These are phyloP conservation scores for Cordyceps cicadae DNA, from an alignment of 2,329 filamentous ascomycete species.

Conservation along the genomic window DNA sequence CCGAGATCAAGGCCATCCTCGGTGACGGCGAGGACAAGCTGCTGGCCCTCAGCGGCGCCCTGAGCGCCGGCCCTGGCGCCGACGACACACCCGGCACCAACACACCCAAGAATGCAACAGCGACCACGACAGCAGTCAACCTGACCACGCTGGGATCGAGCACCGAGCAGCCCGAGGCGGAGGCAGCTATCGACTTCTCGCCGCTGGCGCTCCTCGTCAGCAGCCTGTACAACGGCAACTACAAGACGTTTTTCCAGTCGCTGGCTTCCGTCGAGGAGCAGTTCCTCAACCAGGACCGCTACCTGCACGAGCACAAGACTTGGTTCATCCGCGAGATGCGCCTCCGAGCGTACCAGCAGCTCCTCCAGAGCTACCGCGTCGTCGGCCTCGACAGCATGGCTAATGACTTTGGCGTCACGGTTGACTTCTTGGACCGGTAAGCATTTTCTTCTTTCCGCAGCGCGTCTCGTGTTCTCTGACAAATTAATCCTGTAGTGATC, in stretches of 20 bases:
- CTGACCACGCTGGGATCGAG: conserved; percentile 71
- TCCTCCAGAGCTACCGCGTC: conserved; percentile 93
- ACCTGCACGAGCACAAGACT: conserved; percentile 87
- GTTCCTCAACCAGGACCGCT: conserved; percentile 89
- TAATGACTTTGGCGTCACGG: conserved; percentile 89
- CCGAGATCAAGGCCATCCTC: conserved; percentile 95
- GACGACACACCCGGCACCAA: conserved; percentile 66
- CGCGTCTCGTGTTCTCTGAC: neutral
- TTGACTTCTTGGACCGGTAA: conserved; percentile 91
- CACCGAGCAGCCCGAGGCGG: conserved; percentile 65
- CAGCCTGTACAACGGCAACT: conserved; percentile 88
- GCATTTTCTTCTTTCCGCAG: conserved; percentile 23
- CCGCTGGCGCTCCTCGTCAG: conserved; percentile 80
- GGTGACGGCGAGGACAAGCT: conserved; percentile 85
- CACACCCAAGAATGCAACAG: conserved; percentile 36
- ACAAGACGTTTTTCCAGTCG: conserved; percentile 87
- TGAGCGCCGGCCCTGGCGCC: conserved; percentile 72
- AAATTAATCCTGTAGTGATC: conserved; percentile 51
- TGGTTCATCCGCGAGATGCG: conserved; percentile 99
- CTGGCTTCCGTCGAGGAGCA: conserved; percentile 85
- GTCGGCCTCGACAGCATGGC: conserved; percentile 98
- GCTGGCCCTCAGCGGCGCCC: conserved; percentile 67
- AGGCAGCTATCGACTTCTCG: conserved; percentile 80
- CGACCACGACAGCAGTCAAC: conserved; percentile 64
- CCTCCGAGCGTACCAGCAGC: conserved; percentile 88